phyloP scores from a whole-genome alignment of 345 rosid species.

The Excoecaria cochinchinensis region DNA sequence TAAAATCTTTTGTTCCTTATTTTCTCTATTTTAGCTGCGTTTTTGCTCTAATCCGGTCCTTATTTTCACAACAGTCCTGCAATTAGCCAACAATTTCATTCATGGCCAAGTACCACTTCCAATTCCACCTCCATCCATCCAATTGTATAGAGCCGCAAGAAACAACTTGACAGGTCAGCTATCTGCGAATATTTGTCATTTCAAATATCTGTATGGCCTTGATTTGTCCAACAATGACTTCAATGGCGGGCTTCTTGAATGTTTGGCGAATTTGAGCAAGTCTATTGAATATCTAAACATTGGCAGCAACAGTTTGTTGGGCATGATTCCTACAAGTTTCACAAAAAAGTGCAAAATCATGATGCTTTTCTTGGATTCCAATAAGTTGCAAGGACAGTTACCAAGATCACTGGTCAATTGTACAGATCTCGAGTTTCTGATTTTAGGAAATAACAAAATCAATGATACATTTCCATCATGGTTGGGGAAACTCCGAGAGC shows the following conservation, averaged over 20 bases:
- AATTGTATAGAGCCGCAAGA: not conserved
- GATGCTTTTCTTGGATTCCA: not conserved
- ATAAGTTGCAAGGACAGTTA: slow-evolving; percentile 13
- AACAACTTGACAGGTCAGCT: slow-evolving; percentile 18
- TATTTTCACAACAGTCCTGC: too few species aligned
- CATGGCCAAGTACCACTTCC: not conserved
- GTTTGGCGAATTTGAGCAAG: not conserved
- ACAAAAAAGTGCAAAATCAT: not conserved
- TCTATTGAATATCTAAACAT: slow-evolving; percentile 6
- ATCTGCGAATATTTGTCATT: slow-evolving; percentile 2
- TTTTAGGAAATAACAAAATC: not conserved
- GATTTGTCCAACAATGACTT: slow-evolving; percentile 27
- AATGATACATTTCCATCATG: slow-evolving; percentile 11
- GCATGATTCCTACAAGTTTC: slow-evolving; percentile 11
- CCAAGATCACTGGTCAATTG: slow-evolving; percentile 23
- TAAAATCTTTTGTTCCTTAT: too few species aligned
- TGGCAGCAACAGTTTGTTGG: slow-evolving; percentile 24
- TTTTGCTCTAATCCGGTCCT: too few species aligned
- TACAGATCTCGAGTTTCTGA: not conserved
- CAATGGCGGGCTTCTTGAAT: slow-evolving; percentile 1
- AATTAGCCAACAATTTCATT: too few species aligned
- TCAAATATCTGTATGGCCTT: not conserved
- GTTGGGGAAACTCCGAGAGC: slow-evolving; percentile 6
- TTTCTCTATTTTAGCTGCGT: too few species aligned
- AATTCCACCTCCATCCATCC: not conserved